Evolutionary conservation across 345 rosid genomes (phyloP), one percentile per base, ranked within the genome.

Genomic region (Rhodamnia rubescens): DNA sequence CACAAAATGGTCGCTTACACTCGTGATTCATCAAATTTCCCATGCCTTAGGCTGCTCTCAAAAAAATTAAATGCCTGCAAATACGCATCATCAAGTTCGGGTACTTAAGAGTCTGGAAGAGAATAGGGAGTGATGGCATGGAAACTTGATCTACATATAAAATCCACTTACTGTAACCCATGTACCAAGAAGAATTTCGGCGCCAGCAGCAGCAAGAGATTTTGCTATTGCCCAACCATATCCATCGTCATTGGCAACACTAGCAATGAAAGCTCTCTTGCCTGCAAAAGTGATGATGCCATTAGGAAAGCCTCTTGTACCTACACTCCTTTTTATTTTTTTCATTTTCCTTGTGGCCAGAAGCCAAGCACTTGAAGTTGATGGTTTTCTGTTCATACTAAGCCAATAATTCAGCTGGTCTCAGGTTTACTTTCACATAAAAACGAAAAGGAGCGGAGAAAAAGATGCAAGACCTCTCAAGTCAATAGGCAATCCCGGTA

Each of bases 171-270:
- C 93, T 87, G 95, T 93, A 83, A 92, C 93, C 94, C 94, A 94
- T 42, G 94, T 94, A 55, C 96, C 94, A 69, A 94, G 86, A 57
- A 94, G 88, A 83, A 93, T 93, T 90, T 94, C 92, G 78, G 95
- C 94, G 81, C 93, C 96, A 22, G 96, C 90, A 85, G 94, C 93
- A 9, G 95, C 95, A 53, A 94, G 93, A 86, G 96, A 91, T 83
- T 94, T 92, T 47, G 95, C 96, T 81, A 94, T 90, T 54, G 96
- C 96, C 94, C 94, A 94, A 42, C 96, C 96, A 83, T 92, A 93
- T 84, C 94, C 95, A 69, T 93, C 90, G 74, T 94, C 96, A 89
- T 94, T 93, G 57, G 94, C 94, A 82, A 94, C 89, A 81, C 93
- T 94, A 57, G 96, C 96, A 88, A 93, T 88, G 83, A 91, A 94